These are phyloP conservation scores for Gracilariopsis chorda DNA, from an alignment of 23 red algal genomes.

Conservation along the genomic window DNA sequence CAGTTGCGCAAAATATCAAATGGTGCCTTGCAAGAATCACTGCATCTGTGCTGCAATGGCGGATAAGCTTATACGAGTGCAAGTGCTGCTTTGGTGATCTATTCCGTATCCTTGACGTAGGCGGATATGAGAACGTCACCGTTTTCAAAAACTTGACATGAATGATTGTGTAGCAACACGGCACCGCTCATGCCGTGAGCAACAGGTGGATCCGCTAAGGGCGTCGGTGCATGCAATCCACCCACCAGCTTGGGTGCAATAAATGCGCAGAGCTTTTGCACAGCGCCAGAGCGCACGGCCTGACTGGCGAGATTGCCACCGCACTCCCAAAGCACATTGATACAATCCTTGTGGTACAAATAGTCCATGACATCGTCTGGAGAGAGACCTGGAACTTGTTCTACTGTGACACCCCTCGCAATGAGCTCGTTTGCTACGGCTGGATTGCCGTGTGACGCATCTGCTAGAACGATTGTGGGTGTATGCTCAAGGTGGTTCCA, in stretches of 20 bases:
- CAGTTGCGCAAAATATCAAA: too few species aligned
- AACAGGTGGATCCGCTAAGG: neutral
- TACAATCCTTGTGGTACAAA: slow-evolving; percentile 53
- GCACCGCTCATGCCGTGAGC: slow-evolving; percentile 36
- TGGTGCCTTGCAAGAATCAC: neutral
- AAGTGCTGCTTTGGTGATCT: neutral
- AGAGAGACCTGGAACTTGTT: slow-evolving; percentile 25
- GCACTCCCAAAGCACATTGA: slow-evolving; percentile 94
- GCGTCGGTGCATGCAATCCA: slow-evolving; percentile 14
- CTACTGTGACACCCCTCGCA: slow-evolving; percentile 33
- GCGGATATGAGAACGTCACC: slow-evolving; percentile 46
- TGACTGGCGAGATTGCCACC: slow-evolving; percentile 74
- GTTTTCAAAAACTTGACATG: slow-evolving; percentile 24
- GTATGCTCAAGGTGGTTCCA: slow-evolving; percentile 16
- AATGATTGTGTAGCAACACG: neutral
- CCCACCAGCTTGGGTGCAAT: slow-evolving; percentile 93
- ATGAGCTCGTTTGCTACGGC: slow-evolving; percentile 30
- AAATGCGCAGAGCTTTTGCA: slow-evolving; percentile 89
- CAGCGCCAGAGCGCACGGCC: slow-evolving; percentile 57
- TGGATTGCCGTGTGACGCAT: neutral
- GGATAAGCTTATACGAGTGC: neutral
- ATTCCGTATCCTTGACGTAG: slow-evolving; percentile 3
- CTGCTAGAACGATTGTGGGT: slow-evolving; percentile 46
- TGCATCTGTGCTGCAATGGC: neutral
- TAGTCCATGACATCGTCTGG: slow-evolving; percentile 43